These are phyloP conservation scores for Arachis hypogaea DNA, from an alignment of 306 rosid genomes.

Conservation along the genomic window DNA sequence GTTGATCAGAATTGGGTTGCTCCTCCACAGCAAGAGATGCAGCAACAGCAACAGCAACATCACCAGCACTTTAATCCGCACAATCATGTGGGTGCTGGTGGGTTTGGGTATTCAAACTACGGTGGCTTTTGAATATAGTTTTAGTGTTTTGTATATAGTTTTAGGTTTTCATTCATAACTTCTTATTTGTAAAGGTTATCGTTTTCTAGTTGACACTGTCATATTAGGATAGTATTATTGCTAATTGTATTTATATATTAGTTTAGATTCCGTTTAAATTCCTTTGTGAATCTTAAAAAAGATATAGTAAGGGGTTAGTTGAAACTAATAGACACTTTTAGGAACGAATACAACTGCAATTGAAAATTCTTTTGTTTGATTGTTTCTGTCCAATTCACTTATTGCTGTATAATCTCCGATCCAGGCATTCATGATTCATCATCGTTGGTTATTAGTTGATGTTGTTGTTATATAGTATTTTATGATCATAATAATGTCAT, in stretches of 20 bases:
- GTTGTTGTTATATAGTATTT: background rate
- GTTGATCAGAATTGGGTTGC: slow-evolving; percentile 65
- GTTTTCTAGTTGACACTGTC: slow-evolving; percentile 36
- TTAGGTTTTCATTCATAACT: slow-evolving; percentile 31
- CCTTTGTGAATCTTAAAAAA: slow-evolving; percentile 22
- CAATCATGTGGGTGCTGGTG: slow-evolving; percentile 30
- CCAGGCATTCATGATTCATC: background rate
- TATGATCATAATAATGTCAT: background rate
- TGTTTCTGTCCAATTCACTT: slow-evolving; percentile 13
- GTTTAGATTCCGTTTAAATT: slow-evolving; percentile 35
- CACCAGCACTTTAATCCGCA: slow-evolving; percentile 1
- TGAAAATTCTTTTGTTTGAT: slow-evolving; percentile 42
- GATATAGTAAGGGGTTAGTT: slow-evolving; percentile 11
- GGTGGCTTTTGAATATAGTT: slow-evolving; percentile 34
- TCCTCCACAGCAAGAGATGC: slow-evolving; percentile 47
- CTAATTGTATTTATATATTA: slow-evolving; percentile 33
- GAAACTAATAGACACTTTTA: slow-evolving; percentile 33
- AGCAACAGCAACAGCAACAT: slow-evolving; percentile 23
- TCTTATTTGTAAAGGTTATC: slow-evolving; percentile 39
- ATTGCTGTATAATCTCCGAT: background rate
- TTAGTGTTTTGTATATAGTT: slow-evolving; percentile 33
- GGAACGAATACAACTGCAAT: slow-evolving; percentile 37
- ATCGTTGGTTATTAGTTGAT: background rate
- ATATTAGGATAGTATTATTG: slow-evolving; percentile 27
- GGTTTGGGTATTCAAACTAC: slow-evolving; percentile 48